phyloP scores from a whole-genome alignment of 2,329 filamentous ascomycete genomes.

The Hirsutella thompsonii region DNA sequence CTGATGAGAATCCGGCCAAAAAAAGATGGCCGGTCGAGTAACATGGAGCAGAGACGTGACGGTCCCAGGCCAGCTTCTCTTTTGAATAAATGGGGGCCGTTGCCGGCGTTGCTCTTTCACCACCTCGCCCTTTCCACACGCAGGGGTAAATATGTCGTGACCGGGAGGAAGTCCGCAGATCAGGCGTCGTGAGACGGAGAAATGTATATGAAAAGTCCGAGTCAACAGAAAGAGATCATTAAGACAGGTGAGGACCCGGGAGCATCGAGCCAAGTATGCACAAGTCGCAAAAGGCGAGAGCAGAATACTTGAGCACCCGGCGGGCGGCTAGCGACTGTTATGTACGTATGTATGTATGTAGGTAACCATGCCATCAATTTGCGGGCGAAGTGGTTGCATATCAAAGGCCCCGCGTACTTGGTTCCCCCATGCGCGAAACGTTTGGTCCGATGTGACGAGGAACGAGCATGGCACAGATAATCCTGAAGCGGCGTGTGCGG shows the following conservation, averaged over 20 bases:
- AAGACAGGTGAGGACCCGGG: slow-evolving; percentile 13
- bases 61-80: background rate
- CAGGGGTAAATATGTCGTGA: background rate
- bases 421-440: background rate
- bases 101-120: slow-evolving; percentile 17
- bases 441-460: slow-evolving; percentile 1
- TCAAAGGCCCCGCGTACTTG: background rate
- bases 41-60: background rate
- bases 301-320: slow-evolving; percentile 17
- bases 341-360: slow-evolving; percentile 30
- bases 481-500: too few relatives aligned
- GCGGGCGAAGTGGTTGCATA: slow-evolving; percentile 2
- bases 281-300: slow-evolving; percentile 28
- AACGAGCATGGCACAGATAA: background rate
- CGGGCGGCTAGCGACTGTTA: slow-evolving; percentile 35
- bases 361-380: background rate
- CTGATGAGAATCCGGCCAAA: background rate
- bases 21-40: background rate
- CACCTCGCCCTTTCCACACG: background rate
- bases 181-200: slow-evolving; percentile 16
- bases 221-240: background rate
- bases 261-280: slow-evolving; percentile 19
- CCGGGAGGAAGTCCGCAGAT: background rate
- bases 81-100: slow-evolving; percentile 16
- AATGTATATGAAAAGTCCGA: slow-evolving; percentile 7